Percentiles rank a stretch among this genome's conserved stretches.
These are phyloP conservation scores for Lasiosphaeriaceae sp. DNA, from an alignment of 495 filamentous ascomycete species.

Conservation along the genomic window DNA sequence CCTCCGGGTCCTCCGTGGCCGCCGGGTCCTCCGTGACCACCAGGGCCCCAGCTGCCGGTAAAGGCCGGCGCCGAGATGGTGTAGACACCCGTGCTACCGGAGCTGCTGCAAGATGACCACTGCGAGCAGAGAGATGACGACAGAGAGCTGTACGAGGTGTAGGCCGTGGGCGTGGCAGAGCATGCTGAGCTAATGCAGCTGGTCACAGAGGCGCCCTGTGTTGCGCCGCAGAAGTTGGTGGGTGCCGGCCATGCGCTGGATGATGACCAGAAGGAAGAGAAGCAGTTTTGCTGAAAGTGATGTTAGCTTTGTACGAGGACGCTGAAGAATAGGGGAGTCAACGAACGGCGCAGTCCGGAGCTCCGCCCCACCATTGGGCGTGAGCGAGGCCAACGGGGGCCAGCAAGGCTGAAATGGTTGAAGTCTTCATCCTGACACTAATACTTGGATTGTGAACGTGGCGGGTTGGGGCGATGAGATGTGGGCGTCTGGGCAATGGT, in stretches of 20 bases:
- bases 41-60: constrained; percentile 36
- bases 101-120: constrained; percentile 35
- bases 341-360: constrained; percentile 44
- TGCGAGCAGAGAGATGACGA: constrained; percentile 38
- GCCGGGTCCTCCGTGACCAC: constrained; percentile 13
- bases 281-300: constrained; percentile 34
- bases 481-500: too few species aligned
- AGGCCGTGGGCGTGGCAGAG: constrained; percentile 36
- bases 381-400: constrained; percentile 14
- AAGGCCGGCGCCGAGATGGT: constrained; percentile 39
- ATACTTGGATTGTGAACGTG: background rate
- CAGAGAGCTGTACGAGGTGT: constrained; percentile 36
- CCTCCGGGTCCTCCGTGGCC: constrained; percentile 2
- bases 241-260: constrained; percentile 39
- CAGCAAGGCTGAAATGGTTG: constrained; percentile 12
- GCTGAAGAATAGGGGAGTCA: background rate
- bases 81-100: constrained; percentile 37
- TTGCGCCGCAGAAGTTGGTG: constrained; percentile 39
- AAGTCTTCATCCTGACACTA: constrained; percentile 15
- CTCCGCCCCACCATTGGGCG: constrained; percentile 37
- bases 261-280: constrained; percentile 37
- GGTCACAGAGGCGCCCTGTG: constrained; percentile 29
- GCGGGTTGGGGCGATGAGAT: too few species aligned
- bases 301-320: background rate
- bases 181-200: constrained; percentile 37